Evolutionary conservation across 305 asterid genomes (phyloP).

Genomic region (Fraxinus baroniana): DNA sequence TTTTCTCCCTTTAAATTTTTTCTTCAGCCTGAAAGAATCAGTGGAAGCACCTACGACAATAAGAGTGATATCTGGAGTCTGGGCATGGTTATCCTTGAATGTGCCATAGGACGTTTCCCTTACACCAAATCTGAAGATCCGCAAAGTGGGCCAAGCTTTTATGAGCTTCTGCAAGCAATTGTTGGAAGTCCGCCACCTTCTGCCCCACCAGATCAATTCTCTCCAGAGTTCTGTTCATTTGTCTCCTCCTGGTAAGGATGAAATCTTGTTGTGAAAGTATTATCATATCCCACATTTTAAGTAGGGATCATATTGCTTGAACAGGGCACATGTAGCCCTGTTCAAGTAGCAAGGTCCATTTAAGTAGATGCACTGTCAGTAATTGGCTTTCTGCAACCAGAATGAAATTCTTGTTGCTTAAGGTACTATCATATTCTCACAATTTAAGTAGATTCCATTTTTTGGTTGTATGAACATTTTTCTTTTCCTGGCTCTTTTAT

Average conservation of each 20-base stretch:
- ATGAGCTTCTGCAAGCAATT: slow-evolving; percentile 90
- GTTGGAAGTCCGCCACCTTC: slow-evolving; percentile 88
- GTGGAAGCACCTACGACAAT: slow-evolving; percentile 80
- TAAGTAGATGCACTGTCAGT: neutral
- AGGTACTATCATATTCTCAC: neutral
- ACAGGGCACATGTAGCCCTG: too few relatives aligned
- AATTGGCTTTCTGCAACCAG: neutral
- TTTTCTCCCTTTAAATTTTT: slow-evolving; percentile 7
- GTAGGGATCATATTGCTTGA: too few relatives aligned
- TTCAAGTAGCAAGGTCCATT: too few relatives aligned
- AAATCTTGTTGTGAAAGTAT: neutral
- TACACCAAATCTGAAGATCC: slow-evolving; percentile 84
- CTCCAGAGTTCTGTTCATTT: slow-evolving; percentile 93
- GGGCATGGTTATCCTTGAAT: slow-evolving; percentile 96
- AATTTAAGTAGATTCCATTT: neutral
- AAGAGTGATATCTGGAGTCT: slow-evolving; percentile 98
- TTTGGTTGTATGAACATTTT: neutral
- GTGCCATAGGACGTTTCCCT: slow-evolving; percentile 95
- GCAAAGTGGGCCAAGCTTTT: slow-evolving; percentile 82
- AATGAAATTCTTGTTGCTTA: neutral
- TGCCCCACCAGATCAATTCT: slow-evolving; percentile 97
- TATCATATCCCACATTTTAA: neutral
- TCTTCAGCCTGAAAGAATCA: slow-evolving; percentile 87
- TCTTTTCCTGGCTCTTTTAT: neutral
- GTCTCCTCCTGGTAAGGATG: slow-evolving; percentile 55